Percentiles rank a stretch among this genome's conserved stretches.
phyloP scores from a whole-genome alignment of 805 yeast genomes.

The Wickerhamiella spandovensis region DNA sequence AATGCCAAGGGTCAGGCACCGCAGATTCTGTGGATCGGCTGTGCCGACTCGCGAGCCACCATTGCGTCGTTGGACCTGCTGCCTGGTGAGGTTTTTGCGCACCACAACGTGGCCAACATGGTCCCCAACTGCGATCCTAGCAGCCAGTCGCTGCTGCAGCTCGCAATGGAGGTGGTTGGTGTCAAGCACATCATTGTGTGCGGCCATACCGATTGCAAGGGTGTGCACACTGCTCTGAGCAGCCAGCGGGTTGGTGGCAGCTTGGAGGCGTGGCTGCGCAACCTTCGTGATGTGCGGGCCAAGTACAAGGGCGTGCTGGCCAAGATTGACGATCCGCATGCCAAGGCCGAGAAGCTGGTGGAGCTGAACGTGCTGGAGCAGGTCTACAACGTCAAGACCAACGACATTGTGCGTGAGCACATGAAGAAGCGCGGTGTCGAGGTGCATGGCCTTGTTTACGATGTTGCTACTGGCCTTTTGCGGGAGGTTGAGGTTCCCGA shows the following conservation, averaged over 20 bases:
- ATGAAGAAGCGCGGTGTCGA: slow-evolving; percentile 48
- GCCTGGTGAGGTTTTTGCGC: slow-evolving; percentile 86
- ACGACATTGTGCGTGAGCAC: slow-evolving; percentile 58
- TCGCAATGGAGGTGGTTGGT: slow-evolving; percentile 72
- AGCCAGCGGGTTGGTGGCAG: slow-evolving; percentile 52
- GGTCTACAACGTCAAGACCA: slow-evolving; percentile 45
- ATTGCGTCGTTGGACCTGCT: slow-evolving; percentile 62
- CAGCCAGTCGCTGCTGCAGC: slow-evolving; percentile 67
- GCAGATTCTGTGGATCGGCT: slow-evolving; percentile 86
- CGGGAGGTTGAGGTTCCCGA: slow-evolving; percentile 30
- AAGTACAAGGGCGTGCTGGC: slow-evolving; percentile 39
- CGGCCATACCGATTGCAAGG: slow-evolving; percentile 95
- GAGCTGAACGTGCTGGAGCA: slow-evolving; percentile 68
- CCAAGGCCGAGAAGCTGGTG: slow-evolving; percentile 47
- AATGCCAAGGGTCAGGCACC: slow-evolving; percentile 84
- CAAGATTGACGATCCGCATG: slow-evolving; percentile 36
- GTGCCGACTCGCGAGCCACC: slow-evolving; percentile 83
- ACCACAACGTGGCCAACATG: slow-evolving; percentile 79
- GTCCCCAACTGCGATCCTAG: slow-evolving; percentile 54
- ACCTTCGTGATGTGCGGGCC: slow-evolving; percentile 55
- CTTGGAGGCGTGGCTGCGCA: slow-evolving; percentile 56
- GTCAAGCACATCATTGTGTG: slow-evolving; percentile 73
- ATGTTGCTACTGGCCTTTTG: slow-evolving; percentile 63
- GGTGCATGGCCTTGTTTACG: slow-evolving; percentile 74
- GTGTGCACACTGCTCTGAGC: slow-evolving; percentile 67